Conservation (phyloP, 345 rosid genomes). For the Durio zibethinus region DNA sequence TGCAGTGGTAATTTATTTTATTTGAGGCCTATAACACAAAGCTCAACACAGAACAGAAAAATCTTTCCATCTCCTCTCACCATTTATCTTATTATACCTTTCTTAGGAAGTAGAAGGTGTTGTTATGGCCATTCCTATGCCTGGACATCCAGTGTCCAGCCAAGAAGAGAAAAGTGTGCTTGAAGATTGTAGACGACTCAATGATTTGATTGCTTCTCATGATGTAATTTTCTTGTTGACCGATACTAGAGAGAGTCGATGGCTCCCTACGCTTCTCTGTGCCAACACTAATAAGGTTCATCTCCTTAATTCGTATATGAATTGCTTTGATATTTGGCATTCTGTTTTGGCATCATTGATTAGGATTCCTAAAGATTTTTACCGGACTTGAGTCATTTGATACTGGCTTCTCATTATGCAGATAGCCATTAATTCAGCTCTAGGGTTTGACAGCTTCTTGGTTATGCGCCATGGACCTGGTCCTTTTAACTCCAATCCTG, state of each 20-base stretch:
- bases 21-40: background rate
- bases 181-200: constrained; percentile 63
- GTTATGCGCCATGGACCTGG: constrained; percentile 99
- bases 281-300: constrained; percentile 78
- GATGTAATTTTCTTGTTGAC: constrained; percentile 92
- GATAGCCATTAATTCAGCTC: constrained; percentile 88
- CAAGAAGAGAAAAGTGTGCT: constrained; percentile 74
- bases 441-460: constrained; percentile 94
- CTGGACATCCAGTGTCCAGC: constrained; percentile 82
- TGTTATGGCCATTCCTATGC: constrained; percentile 95
- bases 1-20: constrained; percentile 58
- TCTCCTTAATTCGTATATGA: constrained; percentile 9
- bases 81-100: background rate
- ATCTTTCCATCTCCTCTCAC: background rate
- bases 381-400: background rate
- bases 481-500: constrained; percentile 40
- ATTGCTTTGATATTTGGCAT: background rate
- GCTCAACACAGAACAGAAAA: background rate
- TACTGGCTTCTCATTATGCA: constrained; percentile 29
- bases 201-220: constrained; percentile 69
- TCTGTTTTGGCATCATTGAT: background rate
- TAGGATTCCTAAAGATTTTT: background rate
- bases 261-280: constrained; percentile 87
- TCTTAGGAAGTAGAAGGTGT: constrained; percentile 70
- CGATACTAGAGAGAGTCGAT: constrained; percentile 97